Percentiles rank a stretch among this genome's conserved stretches.
phyloP scores from a whole-genome alignment of 202 grass and related monocot species.

The Schoenoplectus triqueter region DNA sequence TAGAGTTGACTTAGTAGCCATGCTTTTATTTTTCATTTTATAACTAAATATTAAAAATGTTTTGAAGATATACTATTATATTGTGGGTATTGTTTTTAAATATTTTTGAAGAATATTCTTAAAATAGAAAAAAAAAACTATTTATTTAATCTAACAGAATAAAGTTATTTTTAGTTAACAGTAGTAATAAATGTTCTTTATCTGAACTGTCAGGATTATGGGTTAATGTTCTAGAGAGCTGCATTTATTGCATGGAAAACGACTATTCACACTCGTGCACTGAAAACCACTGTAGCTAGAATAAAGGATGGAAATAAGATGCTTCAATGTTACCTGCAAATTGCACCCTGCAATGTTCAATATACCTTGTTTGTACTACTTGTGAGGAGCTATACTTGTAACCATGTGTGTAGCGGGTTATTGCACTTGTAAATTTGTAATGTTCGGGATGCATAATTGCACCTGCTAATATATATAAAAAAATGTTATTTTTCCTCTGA shows the following conservation, averaged over 20 bases:
- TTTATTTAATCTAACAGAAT: neutral
- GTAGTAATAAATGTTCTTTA: neutral
- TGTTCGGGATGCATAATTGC: too few species aligned
- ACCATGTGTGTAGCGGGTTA: neutral
- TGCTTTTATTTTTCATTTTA: too few species aligned
- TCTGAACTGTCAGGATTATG: neutral
- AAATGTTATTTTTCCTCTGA: too few species aligned
- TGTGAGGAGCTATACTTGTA: neutral
- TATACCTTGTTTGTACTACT: neutral
- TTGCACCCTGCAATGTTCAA: neutral
- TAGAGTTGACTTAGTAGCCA: neutral
- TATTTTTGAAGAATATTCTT: neutral
- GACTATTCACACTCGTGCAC: constrained; percentile 34
- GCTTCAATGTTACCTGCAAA: neutral
- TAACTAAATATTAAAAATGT: too few species aligned
- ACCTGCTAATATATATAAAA: neutral
- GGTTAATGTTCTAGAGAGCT: neutral
- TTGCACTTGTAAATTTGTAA: neutral
- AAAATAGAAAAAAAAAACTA: neutral
- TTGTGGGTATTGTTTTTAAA: too few species aligned
- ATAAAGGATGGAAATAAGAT: constrained; percentile 23
- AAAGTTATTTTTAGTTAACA: neutral
- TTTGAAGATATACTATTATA: too few species aligned
- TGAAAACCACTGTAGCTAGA: neutral
- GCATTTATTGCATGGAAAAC: constrained; percentile 32